Evolutionary conservation across 2,329 filamentous ascomycete genomes (phyloP).

Genomic region (Trichoderma koningiopsis): DNA sequence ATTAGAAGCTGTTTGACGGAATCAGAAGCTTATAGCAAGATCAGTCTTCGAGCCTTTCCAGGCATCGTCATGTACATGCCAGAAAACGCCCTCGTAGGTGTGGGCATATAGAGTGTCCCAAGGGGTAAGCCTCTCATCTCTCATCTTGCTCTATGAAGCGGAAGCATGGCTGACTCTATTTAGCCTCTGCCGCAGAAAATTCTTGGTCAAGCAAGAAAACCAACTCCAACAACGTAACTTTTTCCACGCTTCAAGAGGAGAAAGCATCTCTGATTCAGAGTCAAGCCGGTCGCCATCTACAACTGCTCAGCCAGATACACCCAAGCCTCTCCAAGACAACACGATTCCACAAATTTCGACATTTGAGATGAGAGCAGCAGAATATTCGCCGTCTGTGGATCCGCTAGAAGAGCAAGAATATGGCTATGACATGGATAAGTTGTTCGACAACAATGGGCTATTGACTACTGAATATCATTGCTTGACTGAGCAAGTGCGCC

Average conservation of each 20-base stretch:
- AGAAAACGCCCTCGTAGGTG: slow-evolving; percentile 69
- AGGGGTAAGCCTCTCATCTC: slow-evolving; percentile 50
- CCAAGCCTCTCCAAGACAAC: slow-evolving; percentile 52
- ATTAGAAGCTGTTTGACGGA: neutral
- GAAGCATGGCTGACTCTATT: neutral
- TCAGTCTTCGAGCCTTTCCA: slow-evolving; percentile 65
- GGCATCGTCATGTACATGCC: slow-evolving; percentile 67
- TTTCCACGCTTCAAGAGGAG: slow-evolving; percentile 55
- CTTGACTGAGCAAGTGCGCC: slow-evolving; percentile 50
- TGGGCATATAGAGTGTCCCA: slow-evolving; percentile 61
- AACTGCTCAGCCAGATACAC: slow-evolving; percentile 55
- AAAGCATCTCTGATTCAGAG: slow-evolving; percentile 59
- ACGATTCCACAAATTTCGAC: slow-evolving; percentile 43
- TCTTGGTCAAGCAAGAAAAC: slow-evolving; percentile 68
- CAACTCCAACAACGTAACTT: slow-evolving; percentile 62
- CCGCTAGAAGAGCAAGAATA: slow-evolving; percentile 57
- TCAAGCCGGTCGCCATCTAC: slow-evolving; percentile 62
- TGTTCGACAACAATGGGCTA: slow-evolving; percentile 44
- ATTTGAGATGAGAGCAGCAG: slow-evolving; percentile 45
- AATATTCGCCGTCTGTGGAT: slow-evolving; percentile 57
- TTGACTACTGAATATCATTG: slow-evolving; percentile 53
- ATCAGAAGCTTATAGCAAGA: neutral
- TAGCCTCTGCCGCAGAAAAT: slow-evolving; percentile 73
- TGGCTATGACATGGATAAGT: slow-evolving; percentile 45
- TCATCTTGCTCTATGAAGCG: neutral